These are phyloP conservation scores for Saturnispora dispora DNA, from an alignment of 805 yeast species.

Conservation along the genomic window DNA sequence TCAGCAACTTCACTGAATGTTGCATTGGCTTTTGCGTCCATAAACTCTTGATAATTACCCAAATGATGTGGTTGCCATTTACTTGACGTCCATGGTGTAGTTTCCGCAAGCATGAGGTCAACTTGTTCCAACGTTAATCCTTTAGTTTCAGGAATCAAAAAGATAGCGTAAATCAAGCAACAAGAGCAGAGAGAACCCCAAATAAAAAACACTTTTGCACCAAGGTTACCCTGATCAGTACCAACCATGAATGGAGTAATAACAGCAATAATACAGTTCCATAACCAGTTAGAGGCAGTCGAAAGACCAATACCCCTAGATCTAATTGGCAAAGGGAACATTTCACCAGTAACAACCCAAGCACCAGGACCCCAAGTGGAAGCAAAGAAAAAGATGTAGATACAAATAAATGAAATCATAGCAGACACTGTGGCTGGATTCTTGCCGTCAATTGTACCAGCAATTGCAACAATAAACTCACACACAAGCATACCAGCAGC, in stretches of 20 bases:
- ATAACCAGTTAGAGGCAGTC: conserved; percentile 56
- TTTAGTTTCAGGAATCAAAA: conserved; percentile 44
- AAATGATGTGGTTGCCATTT: background rate
- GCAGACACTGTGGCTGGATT: conserved; percentile 45
- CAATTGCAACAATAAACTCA: conserved; percentile 47
- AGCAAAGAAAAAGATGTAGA: conserved; percentile 58
- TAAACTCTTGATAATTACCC: background rate
- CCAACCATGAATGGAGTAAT: conserved; percentile 33
- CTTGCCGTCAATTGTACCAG: conserved; percentile 42
- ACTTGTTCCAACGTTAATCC: conserved; percentile 46
- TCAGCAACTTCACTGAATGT: background rate
- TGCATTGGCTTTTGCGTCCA: background rate
- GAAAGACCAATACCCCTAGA: conserved; percentile 56
- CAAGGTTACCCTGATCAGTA: conserved; percentile 27
- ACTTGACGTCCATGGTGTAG: background rate
- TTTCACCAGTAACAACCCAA: conserved; percentile 56
- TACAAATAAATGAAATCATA: conserved; percentile 56
- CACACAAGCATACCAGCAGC: conserved; percentile 44
- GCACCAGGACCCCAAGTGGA: conserved; percentile 69
- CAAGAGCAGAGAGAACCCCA: conserved; percentile 35
- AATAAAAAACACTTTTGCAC: conserved; percentile 40
- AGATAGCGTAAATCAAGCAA: conserved; percentile 37
- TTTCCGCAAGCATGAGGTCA: conserved; percentile 29
- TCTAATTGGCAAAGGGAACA: conserved; percentile 59
- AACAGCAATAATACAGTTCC: conserved; percentile 46